Conservation (phyloP, 2,329 filamentous ascomycete genomes). For the Simplicillium aogashimaense region DNA sequence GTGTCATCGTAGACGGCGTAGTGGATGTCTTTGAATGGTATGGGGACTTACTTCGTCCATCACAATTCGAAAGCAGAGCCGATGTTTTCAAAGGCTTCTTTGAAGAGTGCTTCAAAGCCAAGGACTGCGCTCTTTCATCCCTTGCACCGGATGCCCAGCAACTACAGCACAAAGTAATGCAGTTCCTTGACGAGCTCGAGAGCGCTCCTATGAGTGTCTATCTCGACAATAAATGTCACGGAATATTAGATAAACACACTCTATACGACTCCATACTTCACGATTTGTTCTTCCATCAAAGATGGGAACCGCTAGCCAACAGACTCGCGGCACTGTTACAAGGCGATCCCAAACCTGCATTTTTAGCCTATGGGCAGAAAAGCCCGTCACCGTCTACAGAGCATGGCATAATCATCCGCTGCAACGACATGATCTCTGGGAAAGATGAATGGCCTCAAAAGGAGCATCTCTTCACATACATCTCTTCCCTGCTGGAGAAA, state of each 20-base stretch:
- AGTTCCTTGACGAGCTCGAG: slow-evolving; percentile 20
- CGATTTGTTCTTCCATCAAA: slow-evolving; percentile 24
- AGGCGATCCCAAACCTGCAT: slow-evolving; percentile 28
- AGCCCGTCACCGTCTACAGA: slow-evolving; percentile 11
- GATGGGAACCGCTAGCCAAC: slow-evolving; percentile 25
- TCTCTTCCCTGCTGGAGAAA: slow-evolving; percentile 19
- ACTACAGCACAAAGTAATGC: slow-evolving; percentile 20
- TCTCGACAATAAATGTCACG: slow-evolving; percentile 28
- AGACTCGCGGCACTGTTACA: slow-evolving; percentile 22
- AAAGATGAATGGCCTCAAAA: slow-evolving; percentile 19
- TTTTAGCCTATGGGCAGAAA: slow-evolving; percentile 20
- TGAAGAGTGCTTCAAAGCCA: not conserved
- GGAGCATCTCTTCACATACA: slow-evolving; percentile 19
- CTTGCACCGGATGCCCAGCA: slow-evolving; percentile 24
- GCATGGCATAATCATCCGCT: slow-evolving; percentile 13
- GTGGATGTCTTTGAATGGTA: not conserved
- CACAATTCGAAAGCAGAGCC: not conserved
- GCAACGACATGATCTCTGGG: slow-evolving; percentile 16
- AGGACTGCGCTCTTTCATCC: slow-evolving; percentile 17
- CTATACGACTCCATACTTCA: slow-evolving; percentile 26
- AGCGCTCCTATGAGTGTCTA: slow-evolving; percentile 22
- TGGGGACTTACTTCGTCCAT: not conserved
- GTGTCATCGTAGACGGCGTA: not conserved
- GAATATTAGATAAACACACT: slow-evolving; percentile 21
- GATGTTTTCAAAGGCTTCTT: not conserved